Evolutionary conservation across 345 rosid species (phyloP), one percentile per base, ranked within the genome.

Genomic region (Euclidium syriacum): DNA sequence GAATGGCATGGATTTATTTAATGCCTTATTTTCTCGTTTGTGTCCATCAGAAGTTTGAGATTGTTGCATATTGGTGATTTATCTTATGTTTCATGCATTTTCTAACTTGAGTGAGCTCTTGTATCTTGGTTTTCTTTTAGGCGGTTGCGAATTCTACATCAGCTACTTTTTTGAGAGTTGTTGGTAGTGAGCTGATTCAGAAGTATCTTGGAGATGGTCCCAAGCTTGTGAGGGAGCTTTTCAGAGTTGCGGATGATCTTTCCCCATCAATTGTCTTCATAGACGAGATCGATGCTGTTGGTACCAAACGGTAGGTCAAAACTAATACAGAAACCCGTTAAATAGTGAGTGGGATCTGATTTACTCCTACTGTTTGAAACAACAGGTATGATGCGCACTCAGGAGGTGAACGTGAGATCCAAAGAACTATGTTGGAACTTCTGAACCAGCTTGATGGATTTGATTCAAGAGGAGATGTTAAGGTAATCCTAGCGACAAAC

Each of bases 111-210:
- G 20, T 50, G 41, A 65, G 52, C 23, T 46, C 30, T 24, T 72
- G 3, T 58, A 7, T 11, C n/a, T 35, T 48, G 34, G 6, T 60
- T 24, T 34, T 62, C 3, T 64, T 64, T 69, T 76, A 95, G 99
- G 99, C 97, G 0, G 98, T 95, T 71, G 96, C 96, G 4, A 88
- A 95, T 65, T 95, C 99, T 52, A 95, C 99, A 47, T 88, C 99
- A 34, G 95, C 99, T 20, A 90, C 97, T 15, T 95, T 95, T 80
- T 81, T 95, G 64, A 91, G 96, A 50, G 96, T 95, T 65, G 95
- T 95, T 67, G 99, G 99, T 33, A 86, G 95, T 78, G 99, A 95
- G 68, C 73, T 95, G 58, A 90, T 95, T 74, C 99, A 95, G 52
- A 95, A 95, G 72, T 90, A 95, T 78, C 64, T 95, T 74, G 97